phyloP scores from a whole-genome alignment of 352 stramenopile genomes.

The Globisporangium recalcitrans region DNA sequence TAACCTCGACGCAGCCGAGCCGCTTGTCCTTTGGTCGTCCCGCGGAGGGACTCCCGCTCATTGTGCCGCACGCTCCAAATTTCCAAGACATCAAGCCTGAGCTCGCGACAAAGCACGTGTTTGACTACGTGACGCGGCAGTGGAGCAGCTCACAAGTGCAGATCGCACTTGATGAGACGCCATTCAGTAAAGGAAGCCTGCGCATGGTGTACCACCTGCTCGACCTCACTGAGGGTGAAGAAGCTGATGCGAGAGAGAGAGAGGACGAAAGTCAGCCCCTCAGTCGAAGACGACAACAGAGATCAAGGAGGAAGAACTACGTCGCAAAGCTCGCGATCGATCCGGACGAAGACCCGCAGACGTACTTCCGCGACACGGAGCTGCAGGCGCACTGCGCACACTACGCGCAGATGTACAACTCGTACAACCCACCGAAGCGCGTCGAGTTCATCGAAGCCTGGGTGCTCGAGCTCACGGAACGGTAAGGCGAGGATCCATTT shows the following conservation, averaged over 20 bases:
- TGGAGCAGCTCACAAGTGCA: conserved; percentile 69
- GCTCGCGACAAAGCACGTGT: conserved; percentile 70
- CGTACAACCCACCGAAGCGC: conserved; percentile 73
- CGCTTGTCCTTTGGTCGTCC: conserved; percentile 25
- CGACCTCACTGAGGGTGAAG: conserved; percentile 32
- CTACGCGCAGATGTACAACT: conserved; percentile 85
- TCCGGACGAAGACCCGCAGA: conserved; percentile 81
- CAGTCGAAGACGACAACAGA: background rate
- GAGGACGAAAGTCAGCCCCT: background rate
- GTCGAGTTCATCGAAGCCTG: conserved; percentile 81
- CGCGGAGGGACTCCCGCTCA: conserved; percentile 51
- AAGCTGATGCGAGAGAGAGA: conserved; percentile 6
- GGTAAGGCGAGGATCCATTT: conserved; percentile 13
- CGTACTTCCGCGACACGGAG: conserved; percentile 88
- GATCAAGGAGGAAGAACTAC: conserved; percentile 35
- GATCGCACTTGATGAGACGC: conserved; percentile 72
- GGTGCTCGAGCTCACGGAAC: conserved; percentile 76
- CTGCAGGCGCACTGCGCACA: conserved; percentile 81
- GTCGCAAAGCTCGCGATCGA: conserved; percentile 87
- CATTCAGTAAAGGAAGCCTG: conserved; percentile 77
- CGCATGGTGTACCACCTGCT: conserved; percentile 81
- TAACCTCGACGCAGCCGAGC: conserved; percentile 26
- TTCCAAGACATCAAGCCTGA: conserved; percentile 57
- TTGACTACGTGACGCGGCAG: conserved; percentile 68
- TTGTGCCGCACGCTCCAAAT: conserved; percentile 70